Conservation (phyloP, 2,329 filamentous ascomycete species). For the Pochonia chlamydosporia region DNA sequence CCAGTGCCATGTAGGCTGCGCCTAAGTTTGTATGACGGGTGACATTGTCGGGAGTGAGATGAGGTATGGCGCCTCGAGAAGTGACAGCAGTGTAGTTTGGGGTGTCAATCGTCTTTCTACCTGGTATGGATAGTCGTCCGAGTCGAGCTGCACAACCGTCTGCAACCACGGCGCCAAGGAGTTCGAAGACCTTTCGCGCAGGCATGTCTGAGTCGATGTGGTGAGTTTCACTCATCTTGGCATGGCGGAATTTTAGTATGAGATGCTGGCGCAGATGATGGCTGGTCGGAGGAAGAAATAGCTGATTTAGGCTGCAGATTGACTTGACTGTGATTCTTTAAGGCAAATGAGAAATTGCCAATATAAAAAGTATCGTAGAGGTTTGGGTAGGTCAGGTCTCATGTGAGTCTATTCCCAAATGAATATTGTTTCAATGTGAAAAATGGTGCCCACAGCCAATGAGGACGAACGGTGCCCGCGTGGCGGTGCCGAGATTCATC, state of each 20-base stretch:
- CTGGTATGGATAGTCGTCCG: conserved; percentile 58
- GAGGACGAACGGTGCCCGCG: not conserved
- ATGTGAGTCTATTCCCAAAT: not conserved
- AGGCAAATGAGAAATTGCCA: not conserved
- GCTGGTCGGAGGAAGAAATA: no score
- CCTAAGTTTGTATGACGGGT: conserved; percentile 56
- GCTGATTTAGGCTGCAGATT: not conserved
- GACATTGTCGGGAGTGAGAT: conserved; percentile 82
- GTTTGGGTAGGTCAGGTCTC: not conserved
- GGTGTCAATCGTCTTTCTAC: conserved; percentile 64
- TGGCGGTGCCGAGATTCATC: conserved; percentile 1
- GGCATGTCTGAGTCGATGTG: conserved; percentile 16
- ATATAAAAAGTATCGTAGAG: not conserved
- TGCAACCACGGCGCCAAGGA: conserved; percentile 35
- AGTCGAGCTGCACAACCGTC: conserved; percentile 52
- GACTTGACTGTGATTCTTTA: not conserved
- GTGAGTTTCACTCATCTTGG: conserved; percentile 23
- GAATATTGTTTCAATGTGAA: not conserved
- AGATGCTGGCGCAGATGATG: not conserved
- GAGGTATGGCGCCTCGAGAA: conserved; percentile 79
- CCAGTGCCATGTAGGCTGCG: conserved; percentile 74
- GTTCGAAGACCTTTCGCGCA: conserved; percentile 33
- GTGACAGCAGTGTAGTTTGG: conserved; percentile 76
- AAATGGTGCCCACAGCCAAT: not conserved
- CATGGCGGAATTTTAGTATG: conserved; percentile 6